Evolutionary conservation across 495 filamentous ascomycete genomes (phyloP).

Genomic region (Penicillium robsamsonii): DNA sequence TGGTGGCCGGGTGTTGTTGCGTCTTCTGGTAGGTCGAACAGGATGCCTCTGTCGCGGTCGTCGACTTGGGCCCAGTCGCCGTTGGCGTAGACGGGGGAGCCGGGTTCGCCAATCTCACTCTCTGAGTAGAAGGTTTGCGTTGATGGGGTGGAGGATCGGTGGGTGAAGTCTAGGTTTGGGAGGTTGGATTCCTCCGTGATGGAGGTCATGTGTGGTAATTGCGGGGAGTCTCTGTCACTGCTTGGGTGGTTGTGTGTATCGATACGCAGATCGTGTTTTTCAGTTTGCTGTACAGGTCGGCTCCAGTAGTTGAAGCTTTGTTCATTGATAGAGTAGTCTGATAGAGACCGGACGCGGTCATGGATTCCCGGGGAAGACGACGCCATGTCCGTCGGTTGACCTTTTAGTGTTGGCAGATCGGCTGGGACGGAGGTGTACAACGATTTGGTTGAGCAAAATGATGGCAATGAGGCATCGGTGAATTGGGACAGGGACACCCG

Average conservation of each 20-base stretch:
- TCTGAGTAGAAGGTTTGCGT: conserved; percentile 24
- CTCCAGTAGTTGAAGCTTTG: conserved; percentile 19
- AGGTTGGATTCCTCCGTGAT: conserved; percentile 21
- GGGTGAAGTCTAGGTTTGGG: conserved; percentile 14
- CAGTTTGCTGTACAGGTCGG: conserved; percentile 7
- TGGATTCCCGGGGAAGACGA: conserved; percentile 24
- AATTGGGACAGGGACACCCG: conserved; percentile 28
- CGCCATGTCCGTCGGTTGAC: conserved; percentile 18
- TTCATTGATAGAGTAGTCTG: conserved; percentile 23
- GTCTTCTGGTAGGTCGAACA: conserved; percentile 14
- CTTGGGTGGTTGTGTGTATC: conserved; percentile 15
- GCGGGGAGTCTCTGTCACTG: conserved; percentile 10
- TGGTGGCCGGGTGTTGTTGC: background rate
- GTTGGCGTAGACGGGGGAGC: conserved; percentile 36
- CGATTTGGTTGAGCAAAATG: conserved; percentile 26
- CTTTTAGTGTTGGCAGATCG: conserved; percentile 19
- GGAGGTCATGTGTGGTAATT: conserved; percentile 27
- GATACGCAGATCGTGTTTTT: conserved; percentile 7
- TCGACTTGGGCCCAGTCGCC: conserved; percentile 28
- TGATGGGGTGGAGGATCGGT: conserved; percentile 23
- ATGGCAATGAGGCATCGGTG: conserved; percentile 31
- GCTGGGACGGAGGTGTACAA: conserved; percentile 17
- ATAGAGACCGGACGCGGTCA: conserved; percentile 25
- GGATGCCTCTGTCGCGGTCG: conserved; percentile 28
- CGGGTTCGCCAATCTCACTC: conserved; percentile 40